Evolutionary conservation across 139 green algal species (phyloP).

Genomic region (Desmodesmus armatus): DNA sequence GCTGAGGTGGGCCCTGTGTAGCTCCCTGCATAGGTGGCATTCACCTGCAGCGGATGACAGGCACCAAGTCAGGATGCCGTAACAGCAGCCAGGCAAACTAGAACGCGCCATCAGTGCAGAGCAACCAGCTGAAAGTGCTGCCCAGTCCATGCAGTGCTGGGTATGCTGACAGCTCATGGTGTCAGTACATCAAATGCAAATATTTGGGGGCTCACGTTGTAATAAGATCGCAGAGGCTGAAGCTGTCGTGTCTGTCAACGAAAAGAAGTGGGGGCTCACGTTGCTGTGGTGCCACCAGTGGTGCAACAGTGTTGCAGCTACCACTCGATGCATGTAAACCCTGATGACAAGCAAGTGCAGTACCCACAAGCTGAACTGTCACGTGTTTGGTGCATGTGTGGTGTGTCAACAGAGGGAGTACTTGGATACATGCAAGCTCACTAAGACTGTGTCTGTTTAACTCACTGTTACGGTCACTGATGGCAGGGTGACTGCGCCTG

Average conservation of each 20-base stretch:
- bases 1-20: not conserved
- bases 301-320: too few relatives aligned
- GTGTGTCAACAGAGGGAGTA: not conserved
- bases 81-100: too few relatives aligned
- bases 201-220: too few relatives aligned
- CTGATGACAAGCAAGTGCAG: not conserved
- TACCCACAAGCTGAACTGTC: not conserved
- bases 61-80: not conserved
- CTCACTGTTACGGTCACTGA: not conserved
- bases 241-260: too few relatives aligned
- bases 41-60: not conserved
- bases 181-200: not conserved
- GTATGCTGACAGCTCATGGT: too few relatives aligned
- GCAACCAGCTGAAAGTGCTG: not conserved
- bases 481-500: too few relatives aligned
- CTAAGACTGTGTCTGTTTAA: too few relatives aligned
- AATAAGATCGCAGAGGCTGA: too few relatives aligned
- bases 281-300: too few relatives aligned
- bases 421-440: not conserved
- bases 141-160: not conserved
- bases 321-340: too few relatives aligned
- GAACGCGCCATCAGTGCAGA: too few relatives aligned
- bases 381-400: not conserved
- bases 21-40: not conserved
- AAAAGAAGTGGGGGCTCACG: too few relatives aligned